A percentile compares a stretch with the other conserved stretches of the same genome.
Conservation (phyloP, 495 filamentous ascomycete species). For the Tuber brumale region DNA sequence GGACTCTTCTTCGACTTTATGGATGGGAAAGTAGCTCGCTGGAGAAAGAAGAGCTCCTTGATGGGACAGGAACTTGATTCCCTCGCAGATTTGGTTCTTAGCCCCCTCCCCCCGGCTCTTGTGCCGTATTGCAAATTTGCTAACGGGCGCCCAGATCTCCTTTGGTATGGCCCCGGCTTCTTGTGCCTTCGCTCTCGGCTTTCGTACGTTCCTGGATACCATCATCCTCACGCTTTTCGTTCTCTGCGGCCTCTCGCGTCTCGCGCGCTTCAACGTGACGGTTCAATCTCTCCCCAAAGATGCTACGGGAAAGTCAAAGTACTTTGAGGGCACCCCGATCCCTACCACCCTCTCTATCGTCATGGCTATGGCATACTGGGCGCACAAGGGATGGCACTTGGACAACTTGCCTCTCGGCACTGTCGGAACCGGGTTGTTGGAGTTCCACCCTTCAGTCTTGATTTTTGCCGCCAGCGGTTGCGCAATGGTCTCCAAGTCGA, state of each 20-base stretch:
- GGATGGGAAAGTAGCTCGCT: constrained; percentile 92
- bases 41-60: constrained; percentile 88
- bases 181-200: constrained; percentile 79
- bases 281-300: constrained; percentile 84
- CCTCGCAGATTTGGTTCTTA: constrained; percentile 85
- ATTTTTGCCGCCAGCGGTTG: constrained; percentile 81
- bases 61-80: constrained; percentile 99
- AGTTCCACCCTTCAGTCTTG: constrained; percentile 78
- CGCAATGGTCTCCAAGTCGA: constrained; percentile 85
- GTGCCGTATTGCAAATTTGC: constrained; percentile 5
- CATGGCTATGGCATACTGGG: constrained; percentile 82
- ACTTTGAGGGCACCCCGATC: constrained; percentile 96
- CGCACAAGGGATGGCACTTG: constrained; percentile 68
- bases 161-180: constrained; percentile 88
- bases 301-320: constrained; percentile 76
- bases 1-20: constrained; percentile 98
- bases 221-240: constrained; percentile 82
- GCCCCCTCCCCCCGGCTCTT: not conserved
- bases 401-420: constrained; percentile 67
- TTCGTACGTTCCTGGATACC: constrained; percentile 81
- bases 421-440: constrained; percentile 59
- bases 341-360: constrained; percentile 79
- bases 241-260: constrained; percentile 85
- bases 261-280: constrained; percentile 97
- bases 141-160: constrained; percentile 60